These are phyloP conservation scores for Hymenoscyphus albidus DNA, from an alignment of 2,329 filamentous ascomycete genomes.

Conservation along the genomic window DNA sequence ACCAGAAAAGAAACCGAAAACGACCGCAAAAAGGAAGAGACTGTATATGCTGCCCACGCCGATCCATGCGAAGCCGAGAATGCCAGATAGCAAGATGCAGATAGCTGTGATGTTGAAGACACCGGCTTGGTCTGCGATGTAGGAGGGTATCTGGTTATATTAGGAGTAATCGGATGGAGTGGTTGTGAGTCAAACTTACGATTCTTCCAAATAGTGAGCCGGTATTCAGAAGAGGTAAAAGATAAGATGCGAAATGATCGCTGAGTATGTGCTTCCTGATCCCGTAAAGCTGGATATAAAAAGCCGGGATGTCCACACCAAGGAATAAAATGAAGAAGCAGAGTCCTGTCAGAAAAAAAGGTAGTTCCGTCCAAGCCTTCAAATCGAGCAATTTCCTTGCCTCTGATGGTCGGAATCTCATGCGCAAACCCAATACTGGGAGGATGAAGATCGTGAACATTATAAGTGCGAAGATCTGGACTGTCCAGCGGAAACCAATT, in stretches of 20 bases:
- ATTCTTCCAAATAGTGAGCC: constrained; percentile 51
- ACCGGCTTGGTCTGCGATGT: constrained; percentile 50
- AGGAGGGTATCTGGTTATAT: constrained; percentile 41
- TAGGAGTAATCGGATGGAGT: not conserved
- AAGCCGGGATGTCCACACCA: constrained; percentile 51
- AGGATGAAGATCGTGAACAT: constrained; percentile 35
- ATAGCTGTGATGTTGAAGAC: constrained; percentile 46
- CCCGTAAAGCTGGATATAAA: constrained; percentile 37
- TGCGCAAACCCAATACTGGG: constrained; percentile 36
- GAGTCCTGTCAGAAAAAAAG: constrained; percentile 34
- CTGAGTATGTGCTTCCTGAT: constrained; percentile 31
- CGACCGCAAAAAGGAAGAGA: constrained; percentile 57
- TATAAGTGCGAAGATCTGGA: constrained; percentile 43
- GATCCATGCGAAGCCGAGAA: constrained; percentile 47
- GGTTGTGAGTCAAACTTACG: not conserved
- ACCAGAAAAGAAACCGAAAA: constrained; percentile 67
- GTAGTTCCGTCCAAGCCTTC: constrained; percentile 31
- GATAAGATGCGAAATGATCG: constrained; percentile 31
- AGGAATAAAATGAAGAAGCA: constrained; percentile 31
- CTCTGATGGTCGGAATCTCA: constrained; percentile 34
- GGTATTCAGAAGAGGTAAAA: constrained; percentile 22
- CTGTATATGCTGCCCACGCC: constrained; percentile 47
- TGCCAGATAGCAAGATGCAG: constrained; percentile 46
- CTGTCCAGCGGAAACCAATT: constrained; percentile 42
- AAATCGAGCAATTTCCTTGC: constrained; percentile 36